phyloP scores from a whole-genome alignment of 306 rosid genomes.

The Cucumis sativus region DNA sequence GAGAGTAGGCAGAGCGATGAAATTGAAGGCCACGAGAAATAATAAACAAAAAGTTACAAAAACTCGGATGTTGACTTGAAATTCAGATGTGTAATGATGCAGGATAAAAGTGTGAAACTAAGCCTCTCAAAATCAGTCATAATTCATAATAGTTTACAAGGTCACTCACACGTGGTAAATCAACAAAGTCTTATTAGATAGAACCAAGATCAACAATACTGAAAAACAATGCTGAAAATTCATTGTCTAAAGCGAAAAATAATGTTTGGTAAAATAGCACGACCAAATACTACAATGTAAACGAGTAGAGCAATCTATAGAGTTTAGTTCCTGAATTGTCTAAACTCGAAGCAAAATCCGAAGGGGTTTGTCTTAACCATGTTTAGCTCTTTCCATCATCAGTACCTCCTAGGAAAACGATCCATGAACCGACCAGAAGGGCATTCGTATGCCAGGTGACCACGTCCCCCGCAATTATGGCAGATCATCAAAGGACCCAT shows the following conservation, averaged over 20 bases:
- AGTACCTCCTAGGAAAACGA: conserved; percentile 85
- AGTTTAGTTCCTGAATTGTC: neutral
- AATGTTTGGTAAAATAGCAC: neutral
- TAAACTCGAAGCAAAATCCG: neutral
- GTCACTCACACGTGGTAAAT: neutral
- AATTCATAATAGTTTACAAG: neutral
- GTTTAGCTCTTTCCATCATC: conserved; percentile 13
- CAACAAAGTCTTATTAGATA: neutral
- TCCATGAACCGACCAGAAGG: conserved; percentile 94
- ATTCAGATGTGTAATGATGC: neutral
- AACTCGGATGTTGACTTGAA: neutral
- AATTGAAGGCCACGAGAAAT: too few relatives aligned
- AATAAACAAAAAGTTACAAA: too few relatives aligned
- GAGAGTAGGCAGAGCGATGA: too few relatives aligned
- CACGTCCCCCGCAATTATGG: conserved; percentile 97
- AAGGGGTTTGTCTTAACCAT: neutral
- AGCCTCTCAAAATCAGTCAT: neutral
- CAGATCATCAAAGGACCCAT: conserved; percentile 93
- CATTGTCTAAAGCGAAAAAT: neutral
- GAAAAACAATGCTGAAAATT: neutral
- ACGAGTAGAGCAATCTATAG: neutral
- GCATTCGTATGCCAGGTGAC: conserved; percentile 92
- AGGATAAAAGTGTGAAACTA: neutral
- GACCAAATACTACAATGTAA: neutral
- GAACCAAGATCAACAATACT: neutral